A percentile compares a stretch with the other conserved stretches of the same genome.
These are phyloP conservation scores for Epichloe gansuensis DNA, from an alignment of 2,329 filamentous ascomycete species.

Conservation along the genomic window DNA sequence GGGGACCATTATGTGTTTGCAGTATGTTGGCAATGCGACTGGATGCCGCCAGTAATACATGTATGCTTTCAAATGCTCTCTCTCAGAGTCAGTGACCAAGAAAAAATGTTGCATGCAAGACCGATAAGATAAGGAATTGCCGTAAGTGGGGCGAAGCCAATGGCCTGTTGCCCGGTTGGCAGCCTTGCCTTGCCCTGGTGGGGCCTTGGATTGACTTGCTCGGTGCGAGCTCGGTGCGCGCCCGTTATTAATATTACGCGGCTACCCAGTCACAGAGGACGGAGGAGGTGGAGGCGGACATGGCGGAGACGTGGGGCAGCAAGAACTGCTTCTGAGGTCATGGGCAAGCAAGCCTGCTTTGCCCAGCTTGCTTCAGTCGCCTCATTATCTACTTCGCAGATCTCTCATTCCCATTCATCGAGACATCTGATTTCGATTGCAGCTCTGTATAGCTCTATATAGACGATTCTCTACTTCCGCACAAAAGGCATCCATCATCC, in stretches of 20 bases:
- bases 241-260: not conserved
- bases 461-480: no score
- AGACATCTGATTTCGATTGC: not conserved
- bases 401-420: no score
- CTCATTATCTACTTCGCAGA: not conserved
- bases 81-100: not conserved
- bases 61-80: not conserved
- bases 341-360: not conserved
- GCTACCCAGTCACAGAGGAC: not conserved
- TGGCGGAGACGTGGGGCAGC: slow-evolving; percentile 2
- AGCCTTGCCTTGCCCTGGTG: slow-evolving; percentile 1
- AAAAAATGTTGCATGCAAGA: slow-evolving; percentile 5
- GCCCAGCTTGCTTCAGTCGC: not conserved
- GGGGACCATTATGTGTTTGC: slow-evolving; percentile 40
- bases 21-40: not conserved
- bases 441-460: not conserved
- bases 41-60: not conserved
- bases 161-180: not conserved
- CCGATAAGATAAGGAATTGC: not conserved
- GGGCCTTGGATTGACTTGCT: not conserved
- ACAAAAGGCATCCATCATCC: not conserved
- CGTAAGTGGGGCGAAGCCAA: not conserved
- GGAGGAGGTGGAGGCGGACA: not conserved
- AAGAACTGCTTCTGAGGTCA: not conserved
- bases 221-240: not conserved